Evolutionary conservation across 2,329 filamentous ascomycete genomes (phyloP), one percentile per base, ranked within the genome.

Genomic region (Rhinocladiella mackenziei): DNA sequence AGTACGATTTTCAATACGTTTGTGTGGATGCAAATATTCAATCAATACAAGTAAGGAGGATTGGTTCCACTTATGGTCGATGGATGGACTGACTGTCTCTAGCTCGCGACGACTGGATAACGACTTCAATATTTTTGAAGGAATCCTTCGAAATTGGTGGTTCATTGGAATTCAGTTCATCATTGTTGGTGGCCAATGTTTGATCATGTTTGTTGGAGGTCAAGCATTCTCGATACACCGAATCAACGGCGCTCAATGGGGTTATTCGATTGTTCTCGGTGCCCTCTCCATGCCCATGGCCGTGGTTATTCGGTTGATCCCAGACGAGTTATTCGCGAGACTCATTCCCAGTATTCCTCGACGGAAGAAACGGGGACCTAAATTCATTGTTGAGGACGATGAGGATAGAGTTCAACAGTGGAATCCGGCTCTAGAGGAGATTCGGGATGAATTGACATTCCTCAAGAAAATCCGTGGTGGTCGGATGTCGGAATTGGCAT

Each of bases 21-120:
- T 55, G 81, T 84, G 2, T 84, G 80, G 80, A 78, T 84, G 72
- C 81, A 84, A 57, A 82, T 84, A 50, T 84, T 84, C 67, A 84
- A 84, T 61, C 73, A 81, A 61, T 75, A 81, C 66, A 83, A 83
- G 60, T 62, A 55, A 36, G 59, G 46, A 18, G 8, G 3, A 11
- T 18, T 43, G 18, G 3, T 4, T 22, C 4, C 4, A n/a, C 32
- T 4, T 5, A 5, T 11, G 3, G 22, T 11, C 4, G 3, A 7
- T 22, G 32, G 7, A 7, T n/a, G 23, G 39, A 14, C 44, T 48
- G 34, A 47, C 28, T n/a, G 11, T 33, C 25, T 39, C 22, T 38
- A 64, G 60, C 63, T 80, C 78, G 58, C 73, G 79, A 20, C 76
- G 78, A 28, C 67, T 81, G 0, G 78, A 81, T 56, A 81, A 81